Conservation (phyloP, 805 yeast genomes). For the Torulaspora franciscae region DNA sequence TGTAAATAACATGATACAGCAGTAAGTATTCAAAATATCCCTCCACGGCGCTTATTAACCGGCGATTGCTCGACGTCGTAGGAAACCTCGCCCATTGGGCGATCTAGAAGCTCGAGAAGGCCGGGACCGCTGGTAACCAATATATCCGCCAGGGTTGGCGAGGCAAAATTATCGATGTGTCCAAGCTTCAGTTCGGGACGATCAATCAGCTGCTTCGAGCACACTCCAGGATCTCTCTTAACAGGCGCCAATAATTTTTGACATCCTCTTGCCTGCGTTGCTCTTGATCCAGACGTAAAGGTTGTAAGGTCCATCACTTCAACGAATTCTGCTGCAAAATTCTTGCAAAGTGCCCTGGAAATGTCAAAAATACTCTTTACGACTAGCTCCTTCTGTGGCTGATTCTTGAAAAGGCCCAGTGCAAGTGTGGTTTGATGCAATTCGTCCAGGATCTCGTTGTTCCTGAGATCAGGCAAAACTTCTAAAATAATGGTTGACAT, state of each 20-base stretch:
- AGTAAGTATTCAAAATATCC: background rate
- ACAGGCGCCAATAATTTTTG: background rate
- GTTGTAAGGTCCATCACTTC: conserved; percentile 7
- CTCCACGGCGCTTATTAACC: background rate
- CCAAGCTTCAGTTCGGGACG: background rate
- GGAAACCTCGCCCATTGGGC: background rate
- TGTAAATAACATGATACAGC: background rate
- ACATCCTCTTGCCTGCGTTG: background rate
- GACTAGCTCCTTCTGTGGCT: conserved; percentile 11
- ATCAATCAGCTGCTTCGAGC: background rate
- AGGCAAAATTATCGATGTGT: conserved; percentile 1
- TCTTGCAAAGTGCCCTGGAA: conserved; percentile 13
- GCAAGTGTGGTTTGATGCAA: conserved; percentile 17
- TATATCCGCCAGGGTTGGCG: conserved; percentile 11
- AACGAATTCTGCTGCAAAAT: background rate
- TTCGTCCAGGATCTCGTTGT: conserved; percentile 15
- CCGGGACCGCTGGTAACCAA: conserved; percentile 12
- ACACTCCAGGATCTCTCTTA: background rate
- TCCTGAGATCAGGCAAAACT: conserved; percentile 18
- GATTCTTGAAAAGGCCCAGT: conserved; percentile 17
- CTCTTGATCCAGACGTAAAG: background rate
- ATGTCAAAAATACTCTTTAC: conserved; percentile 19
- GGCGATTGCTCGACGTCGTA: background rate
- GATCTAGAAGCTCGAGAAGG: conserved; percentile 1
- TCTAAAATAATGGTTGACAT: conserved; percentile 39